Evolutionary conservation across 495 filamentous ascomycete genomes (phyloP).

Genomic region (Lindgomyces ingoldianus): DNA sequence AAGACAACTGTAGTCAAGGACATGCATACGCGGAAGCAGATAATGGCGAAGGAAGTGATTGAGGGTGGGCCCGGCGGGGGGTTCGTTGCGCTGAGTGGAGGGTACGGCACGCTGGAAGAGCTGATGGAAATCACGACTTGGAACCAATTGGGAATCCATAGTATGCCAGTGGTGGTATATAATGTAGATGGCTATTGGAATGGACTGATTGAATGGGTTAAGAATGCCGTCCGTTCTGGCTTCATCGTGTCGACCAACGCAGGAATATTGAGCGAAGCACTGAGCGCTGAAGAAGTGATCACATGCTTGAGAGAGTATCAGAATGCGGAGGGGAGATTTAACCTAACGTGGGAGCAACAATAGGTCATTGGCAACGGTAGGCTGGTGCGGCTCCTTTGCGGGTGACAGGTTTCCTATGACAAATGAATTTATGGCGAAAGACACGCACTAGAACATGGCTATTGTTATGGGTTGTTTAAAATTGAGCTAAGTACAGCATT

Average conservation of each 20-base stretch:
- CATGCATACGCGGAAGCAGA: slow-evolving; percentile 91
- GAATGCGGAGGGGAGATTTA: slow-evolving; percentile 68
- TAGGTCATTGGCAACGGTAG: too few species aligned
- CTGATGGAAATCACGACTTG: slow-evolving; percentile 95
- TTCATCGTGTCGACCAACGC: slow-evolving; percentile 71
- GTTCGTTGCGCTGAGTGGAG: slow-evolving; percentile 86
- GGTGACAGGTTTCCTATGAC: too few species aligned
- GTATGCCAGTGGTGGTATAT: slow-evolving; percentile 72
- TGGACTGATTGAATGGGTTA: slow-evolving; percentile 80
- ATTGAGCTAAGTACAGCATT: too few species aligned
- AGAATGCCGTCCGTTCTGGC: slow-evolving; percentile 70
- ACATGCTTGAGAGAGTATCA: slow-evolving; percentile 71
- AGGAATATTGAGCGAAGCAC: slow-evolving; percentile 76
- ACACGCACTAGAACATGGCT: too few species aligned
- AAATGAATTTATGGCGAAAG: too few species aligned
- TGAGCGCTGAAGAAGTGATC: slow-evolving; percentile 68
- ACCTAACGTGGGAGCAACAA: slow-evolving; percentile 75
- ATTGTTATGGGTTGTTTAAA: too few species aligned
- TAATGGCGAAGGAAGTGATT: slow-evolving; percentile 88
- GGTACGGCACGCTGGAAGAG: slow-evolving; percentile 95
- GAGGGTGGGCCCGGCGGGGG: slow-evolving; percentile 79
- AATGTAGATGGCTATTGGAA: slow-evolving; percentile 93
- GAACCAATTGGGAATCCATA: slow-evolving; percentile 97
- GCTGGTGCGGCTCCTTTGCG: too few species aligned
- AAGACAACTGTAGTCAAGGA: slow-evolving; percentile 83